Percentiles rank a stretch among this genome's conserved stretches.
Conservation (phyloP, 2,329 filamentous ascomycete genomes). For the Sporothrix brasiliensis region DNA sequence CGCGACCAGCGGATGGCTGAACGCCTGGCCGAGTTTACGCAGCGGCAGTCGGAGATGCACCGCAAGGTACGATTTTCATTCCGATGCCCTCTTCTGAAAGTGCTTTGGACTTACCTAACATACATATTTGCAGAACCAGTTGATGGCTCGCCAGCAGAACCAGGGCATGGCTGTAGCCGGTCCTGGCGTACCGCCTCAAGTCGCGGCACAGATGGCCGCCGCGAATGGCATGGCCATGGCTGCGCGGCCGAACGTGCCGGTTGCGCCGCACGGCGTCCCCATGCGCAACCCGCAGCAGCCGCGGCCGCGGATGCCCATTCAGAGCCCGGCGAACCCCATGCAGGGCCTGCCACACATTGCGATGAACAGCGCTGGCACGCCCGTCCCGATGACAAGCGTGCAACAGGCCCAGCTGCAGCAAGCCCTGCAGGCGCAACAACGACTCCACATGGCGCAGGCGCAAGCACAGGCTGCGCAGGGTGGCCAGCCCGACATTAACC, state of each 20-base stretch:
- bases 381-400: constrained; percentile 64
- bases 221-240: constrained; percentile 42
- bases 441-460: constrained; percentile 56
- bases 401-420: constrained; percentile 68
- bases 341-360: constrained; percentile 25
- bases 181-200: constrained; percentile 44
- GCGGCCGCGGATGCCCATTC: constrained; percentile 58
- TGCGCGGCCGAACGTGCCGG: constrained; percentile 49
- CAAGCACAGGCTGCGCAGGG: constrained; percentile 32
- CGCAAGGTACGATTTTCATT: constrained; percentile 52
- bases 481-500: constrained; percentile 54
- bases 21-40: constrained; percentile 58
- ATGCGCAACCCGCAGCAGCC: constrained; percentile 52
- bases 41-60: constrained; percentile 64
- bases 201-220: constrained; percentile 48
- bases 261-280: constrained; percentile 45
- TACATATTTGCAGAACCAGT: constrained; percentile 37
- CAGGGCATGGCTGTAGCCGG: constrained; percentile 32
- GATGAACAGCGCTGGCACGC: constrained; percentile 52
- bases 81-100: background rate
- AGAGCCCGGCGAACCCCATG: constrained; percentile 52
- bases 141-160: constrained; percentile 35
- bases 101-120: constrained; percentile 12
- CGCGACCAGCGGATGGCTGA: constrained; percentile 71
- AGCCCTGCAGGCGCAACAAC: constrained; percentile 59